Percentiles rank a stretch among this genome's conserved stretches.
These are phyloP conservation scores for Sporothrix humicola DNA, from an alignment of 2,329 filamentous ascomycete species.

Conservation along the genomic window DNA sequence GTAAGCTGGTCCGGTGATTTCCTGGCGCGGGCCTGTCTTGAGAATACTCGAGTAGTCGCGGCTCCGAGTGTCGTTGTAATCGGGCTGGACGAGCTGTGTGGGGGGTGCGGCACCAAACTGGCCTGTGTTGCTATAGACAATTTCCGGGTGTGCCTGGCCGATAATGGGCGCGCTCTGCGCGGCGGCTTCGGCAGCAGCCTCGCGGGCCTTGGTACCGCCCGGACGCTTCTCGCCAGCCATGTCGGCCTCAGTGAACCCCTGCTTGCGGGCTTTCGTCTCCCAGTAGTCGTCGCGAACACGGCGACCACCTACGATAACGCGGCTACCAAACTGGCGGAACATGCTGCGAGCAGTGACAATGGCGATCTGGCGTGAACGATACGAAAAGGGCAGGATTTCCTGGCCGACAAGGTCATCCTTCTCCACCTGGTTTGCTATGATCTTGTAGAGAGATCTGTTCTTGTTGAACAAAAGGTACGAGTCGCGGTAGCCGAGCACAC, in stretches of 20 bases:
- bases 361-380: conserved; percentile 96
- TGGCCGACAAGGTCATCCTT: conserved; percentile 96
- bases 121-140: conserved; percentile 80
- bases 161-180: conserved; percentile 64
- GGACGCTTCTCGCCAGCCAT: conserved; percentile 94
- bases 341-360: conserved; percentile 97
- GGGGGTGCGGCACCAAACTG: conserved; percentile 71
- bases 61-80: conserved; percentile 76
- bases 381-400: conserved; percentile 95
- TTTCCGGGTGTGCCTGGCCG: conserved; percentile 77
- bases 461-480: conserved; percentile 99
- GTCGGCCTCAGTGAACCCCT: conserved; percentile 97
- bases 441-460: conserved; percentile 94
- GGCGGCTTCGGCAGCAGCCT: conserved; percentile 76
- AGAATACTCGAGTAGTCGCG: conserved; percentile 82
- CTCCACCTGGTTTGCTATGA: conserved; percentile 92
- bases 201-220: conserved; percentile 84
- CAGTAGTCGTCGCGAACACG: conserved; percentile 97
- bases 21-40: conserved; percentile 81
- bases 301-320: conserved; percentile 87
- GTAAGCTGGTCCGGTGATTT: conserved; percentile 85
- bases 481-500: conserved; percentile 91
- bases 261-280: conserved; percentile 95
- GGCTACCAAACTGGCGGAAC: conserved; percentile 97
- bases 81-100: conserved; percentile 69